Evolutionary conservation across 2,329 filamentous ascomycete genomes (phyloP).

Genomic region (Talaromyces sp.): DNA sequence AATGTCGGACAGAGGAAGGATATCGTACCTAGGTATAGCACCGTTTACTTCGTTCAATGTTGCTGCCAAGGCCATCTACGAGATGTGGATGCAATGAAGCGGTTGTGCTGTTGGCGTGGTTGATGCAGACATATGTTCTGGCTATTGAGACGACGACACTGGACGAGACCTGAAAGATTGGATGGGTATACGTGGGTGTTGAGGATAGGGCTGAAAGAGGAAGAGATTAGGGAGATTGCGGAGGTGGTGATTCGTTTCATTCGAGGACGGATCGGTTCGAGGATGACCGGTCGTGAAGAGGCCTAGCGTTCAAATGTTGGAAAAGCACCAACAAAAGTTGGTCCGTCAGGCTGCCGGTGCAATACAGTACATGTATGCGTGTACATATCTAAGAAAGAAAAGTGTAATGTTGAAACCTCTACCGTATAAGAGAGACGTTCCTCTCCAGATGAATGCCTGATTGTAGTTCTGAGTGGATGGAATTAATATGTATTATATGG

Average conservation of each 20-base stretch:
- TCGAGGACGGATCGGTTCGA: background rate
- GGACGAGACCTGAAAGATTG: background rate
- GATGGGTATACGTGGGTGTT: background rate
- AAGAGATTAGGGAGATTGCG: background rate
- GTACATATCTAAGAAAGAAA: no score
- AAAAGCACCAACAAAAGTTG: no score
- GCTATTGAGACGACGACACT: background rate
- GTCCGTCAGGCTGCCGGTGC: no score
- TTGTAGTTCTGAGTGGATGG: background rate
- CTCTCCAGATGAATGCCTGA: no score
- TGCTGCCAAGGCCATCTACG: background rate
- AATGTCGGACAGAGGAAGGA: background rate
- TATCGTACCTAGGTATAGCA: background rate
- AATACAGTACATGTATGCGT: no score
- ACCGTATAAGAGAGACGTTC: no score
- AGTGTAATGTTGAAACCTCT: no score
- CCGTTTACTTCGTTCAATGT: background rate
- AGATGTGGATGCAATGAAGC: background rate
- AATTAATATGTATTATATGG: conserved; percentile 15
- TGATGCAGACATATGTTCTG: background rate
- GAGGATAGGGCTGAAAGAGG: background rate
- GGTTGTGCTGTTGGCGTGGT: background rate
- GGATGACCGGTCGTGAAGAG: background rate
- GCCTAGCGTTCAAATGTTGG: no score
- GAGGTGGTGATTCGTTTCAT: background rate